These are phyloP conservation scores for Diaporthe batatas DNA, from an alignment of 2,329 filamentous ascomycete genomes.

Conservation along the genomic window DNA sequence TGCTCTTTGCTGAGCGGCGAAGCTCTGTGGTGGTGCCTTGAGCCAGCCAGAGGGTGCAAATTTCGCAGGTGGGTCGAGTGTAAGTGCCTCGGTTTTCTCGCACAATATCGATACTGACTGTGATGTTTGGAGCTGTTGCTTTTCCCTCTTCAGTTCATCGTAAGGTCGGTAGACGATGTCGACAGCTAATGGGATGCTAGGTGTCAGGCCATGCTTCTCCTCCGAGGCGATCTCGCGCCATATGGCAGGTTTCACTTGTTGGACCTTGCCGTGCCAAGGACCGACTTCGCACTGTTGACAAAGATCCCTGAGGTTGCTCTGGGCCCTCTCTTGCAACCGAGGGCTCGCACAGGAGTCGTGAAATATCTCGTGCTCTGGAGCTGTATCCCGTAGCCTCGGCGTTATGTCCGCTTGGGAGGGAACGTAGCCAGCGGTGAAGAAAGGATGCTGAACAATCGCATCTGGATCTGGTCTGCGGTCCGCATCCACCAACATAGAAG, in stretches of 20 bases:
- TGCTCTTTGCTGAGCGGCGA: constrained; percentile 74
- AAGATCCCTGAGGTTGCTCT: constrained; percentile 67
- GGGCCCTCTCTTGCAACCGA: constrained; percentile 60
- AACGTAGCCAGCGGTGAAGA: constrained; percentile 83
- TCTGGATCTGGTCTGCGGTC: constrained; percentile 82
- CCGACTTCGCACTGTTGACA: constrained; percentile 72
- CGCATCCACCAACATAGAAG: constrained; percentile 80
- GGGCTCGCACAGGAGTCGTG: constrained; percentile 63
- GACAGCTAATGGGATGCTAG: constrained; percentile 71
- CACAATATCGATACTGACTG: constrained; percentile 40
- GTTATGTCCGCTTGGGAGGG: constrained; percentile 73
- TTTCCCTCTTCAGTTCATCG: constrained; percentile 70
- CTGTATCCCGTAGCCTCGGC: constrained; percentile 66
- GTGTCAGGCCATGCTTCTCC: constrained; percentile 75
- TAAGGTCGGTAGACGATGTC: constrained; percentile 75
- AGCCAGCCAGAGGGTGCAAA: constrained; percentile 58
- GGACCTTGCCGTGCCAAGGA: constrained; percentile 62
- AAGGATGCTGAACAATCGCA: constrained; percentile 81
- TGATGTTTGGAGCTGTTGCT: constrained; percentile 45
- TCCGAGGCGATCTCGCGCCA: constrained; percentile 78
- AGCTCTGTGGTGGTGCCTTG: constrained; percentile 72
- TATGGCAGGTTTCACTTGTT: constrained; percentile 64
- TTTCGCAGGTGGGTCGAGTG: constrained; percentile 27
- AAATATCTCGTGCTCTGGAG: constrained; percentile 71
- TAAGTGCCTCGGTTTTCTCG: constrained; percentile 53